phyloP scores from a whole-genome alignment of 108 stramenopile species.

The Stephanodiscus triporus region DNA sequence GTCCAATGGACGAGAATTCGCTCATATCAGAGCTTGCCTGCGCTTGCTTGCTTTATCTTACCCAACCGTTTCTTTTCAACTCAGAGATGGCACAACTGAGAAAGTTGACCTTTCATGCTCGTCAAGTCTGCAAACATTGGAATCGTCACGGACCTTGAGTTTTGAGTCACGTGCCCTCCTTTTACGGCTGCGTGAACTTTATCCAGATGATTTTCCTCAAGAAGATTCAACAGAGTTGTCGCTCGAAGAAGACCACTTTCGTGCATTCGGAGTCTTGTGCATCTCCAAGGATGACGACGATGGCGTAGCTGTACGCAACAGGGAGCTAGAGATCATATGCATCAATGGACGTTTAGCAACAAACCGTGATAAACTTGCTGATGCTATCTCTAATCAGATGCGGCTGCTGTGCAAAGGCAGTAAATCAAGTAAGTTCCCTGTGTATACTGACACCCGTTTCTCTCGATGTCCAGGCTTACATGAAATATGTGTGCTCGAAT shows the following conservation, averaged over 20 bases:
- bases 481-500: background rate
- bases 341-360: conserved; percentile 23
- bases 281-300: background rate
- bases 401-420: background rate
- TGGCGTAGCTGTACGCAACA: conserved; percentile 12
- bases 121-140: background rate
- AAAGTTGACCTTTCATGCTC: conserved; percentile 3
- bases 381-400: background rate
- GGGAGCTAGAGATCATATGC: conserved; percentile 19
- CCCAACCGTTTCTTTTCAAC: conserved; percentile 25
- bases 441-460: background rate
- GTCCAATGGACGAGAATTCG: conserved; percentile 2
- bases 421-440: conserved; percentile 6
- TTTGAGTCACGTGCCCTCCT: conserved; percentile 25
- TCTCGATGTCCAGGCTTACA: background rate
- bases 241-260: conserved; percentile 20
- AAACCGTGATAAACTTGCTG: conserved; percentile 20
- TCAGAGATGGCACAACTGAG: conserved; percentile 14
- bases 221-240: background rate
- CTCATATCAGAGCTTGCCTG: conserved; percentile 14
- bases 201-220: background rate
- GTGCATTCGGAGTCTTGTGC: conserved; percentile 28
- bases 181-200: conserved; percentile 8
- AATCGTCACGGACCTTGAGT: conserved; percentile 4
- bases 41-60: conserved; percentile 26